Evolutionary conservation across 495 filamentous ascomycete genomes (phyloP).

Genomic region (Barbatosphaeria neglecta): DNA sequence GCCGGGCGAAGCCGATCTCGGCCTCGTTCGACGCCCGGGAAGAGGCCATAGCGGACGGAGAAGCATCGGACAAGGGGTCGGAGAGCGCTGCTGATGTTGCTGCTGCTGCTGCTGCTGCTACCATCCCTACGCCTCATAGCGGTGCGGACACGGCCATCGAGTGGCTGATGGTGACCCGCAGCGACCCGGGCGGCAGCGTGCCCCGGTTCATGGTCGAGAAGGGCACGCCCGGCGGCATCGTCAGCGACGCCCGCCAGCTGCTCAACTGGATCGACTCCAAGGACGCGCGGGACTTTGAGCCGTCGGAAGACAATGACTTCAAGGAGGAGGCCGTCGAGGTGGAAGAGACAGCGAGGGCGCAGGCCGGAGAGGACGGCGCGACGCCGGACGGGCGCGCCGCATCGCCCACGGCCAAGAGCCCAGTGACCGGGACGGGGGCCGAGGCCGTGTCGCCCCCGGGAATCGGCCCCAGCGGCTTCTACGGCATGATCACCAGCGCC

Average conservation of each 20-base stretch:
- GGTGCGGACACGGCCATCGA: constrained; percentile 53
- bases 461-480: constrained; percentile 37
- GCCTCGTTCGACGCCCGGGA: background rate
- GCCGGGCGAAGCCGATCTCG: background rate
- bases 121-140: too few relatives aligned
- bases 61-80: constrained; percentile 38
- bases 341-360: constrained; percentile 4
- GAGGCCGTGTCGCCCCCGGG: constrained; percentile 6
- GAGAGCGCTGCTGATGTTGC: too few relatives aligned
- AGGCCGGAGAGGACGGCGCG: constrained; percentile 16
- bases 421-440: background rate
- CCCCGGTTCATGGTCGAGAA: constrained; percentile 91
- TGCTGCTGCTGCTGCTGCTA: too few relatives aligned
- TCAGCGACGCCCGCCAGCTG: constrained; percentile 73
- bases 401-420: constrained; percentile 7
- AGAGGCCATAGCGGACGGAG: constrained; percentile 2
- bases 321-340: constrained; percentile 4
- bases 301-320: constrained; percentile 5
- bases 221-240: constrained; percentile 75
- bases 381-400: constrained; percentile 18
- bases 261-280: constrained; percentile 67
- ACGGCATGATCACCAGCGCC: constrained; percentile 37
- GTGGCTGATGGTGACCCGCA: constrained; percentile 96
- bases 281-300: constrained; percentile 22
- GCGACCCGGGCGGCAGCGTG: constrained; percentile 84